These are phyloP conservation scores for Lolium multiflorum DNA, from an alignment of 176 grass and related monocot species.

Conservation along the genomic window DNA sequence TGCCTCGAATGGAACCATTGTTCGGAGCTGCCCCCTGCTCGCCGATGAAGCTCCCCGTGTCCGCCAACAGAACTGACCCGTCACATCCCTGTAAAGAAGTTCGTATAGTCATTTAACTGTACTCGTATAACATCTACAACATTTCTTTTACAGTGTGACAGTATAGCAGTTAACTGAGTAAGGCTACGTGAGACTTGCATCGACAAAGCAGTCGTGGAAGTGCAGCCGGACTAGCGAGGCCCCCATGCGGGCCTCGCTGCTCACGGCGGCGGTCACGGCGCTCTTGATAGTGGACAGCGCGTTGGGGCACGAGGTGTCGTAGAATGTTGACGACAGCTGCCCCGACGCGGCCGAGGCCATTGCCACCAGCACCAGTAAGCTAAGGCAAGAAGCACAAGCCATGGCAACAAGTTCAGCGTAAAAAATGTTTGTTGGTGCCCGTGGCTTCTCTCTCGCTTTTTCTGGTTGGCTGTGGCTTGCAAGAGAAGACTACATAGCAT, in stretches of 20 bases:
- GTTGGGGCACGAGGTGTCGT: slow-evolving; percentile 61
- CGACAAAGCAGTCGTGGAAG: slow-evolving; percentile 91
- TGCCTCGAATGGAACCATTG: not conserved
- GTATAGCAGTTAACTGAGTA: not conserved
- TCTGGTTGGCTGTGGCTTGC: not conserved
- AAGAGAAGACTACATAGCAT: not conserved
- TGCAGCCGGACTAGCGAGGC: slow-evolving; percentile 68
- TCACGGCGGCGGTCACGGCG: slow-evolving; percentile 62
- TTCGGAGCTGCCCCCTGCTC: slow-evolving; percentile 45
- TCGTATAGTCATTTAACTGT: not conserved
- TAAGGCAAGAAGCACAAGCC: not conserved
- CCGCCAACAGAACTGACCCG: slow-evolving; percentile 60
- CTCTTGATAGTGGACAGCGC: slow-evolving; percentile 54
- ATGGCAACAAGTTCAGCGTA: not conserved
- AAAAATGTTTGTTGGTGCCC: too few species aligned
- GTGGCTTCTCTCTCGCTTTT: not conserved
- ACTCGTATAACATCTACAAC: not conserved
- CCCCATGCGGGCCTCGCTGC: slow-evolving; percentile 43
- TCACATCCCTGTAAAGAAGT: slow-evolving; percentile 62
- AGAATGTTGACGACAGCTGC: slow-evolving; percentile 58
- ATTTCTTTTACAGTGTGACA: not conserved
- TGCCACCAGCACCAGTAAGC: not conserved
- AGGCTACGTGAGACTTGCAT: slow-evolving; percentile 32
- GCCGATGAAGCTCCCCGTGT: not conserved
- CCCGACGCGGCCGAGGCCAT: slow-evolving; percentile 27